Conservation (phyloP, 352 stramenopile genomes). For the Achlya hypogyna region DNA sequence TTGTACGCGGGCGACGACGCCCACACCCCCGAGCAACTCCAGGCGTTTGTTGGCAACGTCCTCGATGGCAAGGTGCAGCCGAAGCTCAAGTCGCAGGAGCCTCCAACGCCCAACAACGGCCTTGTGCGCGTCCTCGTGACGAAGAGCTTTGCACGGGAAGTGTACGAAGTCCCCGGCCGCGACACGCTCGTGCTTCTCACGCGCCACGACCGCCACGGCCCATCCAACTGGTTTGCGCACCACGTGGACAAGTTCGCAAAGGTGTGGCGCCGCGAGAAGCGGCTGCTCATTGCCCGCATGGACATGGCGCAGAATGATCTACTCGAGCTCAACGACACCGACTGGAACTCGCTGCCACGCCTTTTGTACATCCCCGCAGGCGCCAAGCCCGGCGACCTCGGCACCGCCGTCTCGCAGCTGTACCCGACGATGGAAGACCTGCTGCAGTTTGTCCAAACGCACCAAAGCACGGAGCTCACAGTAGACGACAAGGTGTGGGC, state of each 20-base stretch:
- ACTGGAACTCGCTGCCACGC: neutral
- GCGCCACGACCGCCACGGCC: neutral
- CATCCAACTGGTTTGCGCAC: conserved; percentile 8
- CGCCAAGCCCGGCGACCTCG: neutral
- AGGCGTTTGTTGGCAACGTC: neutral
- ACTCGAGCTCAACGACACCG: conserved; percentile 6
- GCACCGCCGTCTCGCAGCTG: neutral
- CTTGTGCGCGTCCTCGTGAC: conserved; percentile 12
- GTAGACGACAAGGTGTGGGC: conserved; percentile 17
- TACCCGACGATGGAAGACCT: conserved; percentile 19
- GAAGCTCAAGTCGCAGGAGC: conserved; percentile 16
- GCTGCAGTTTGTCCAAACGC: conserved; percentile 10
- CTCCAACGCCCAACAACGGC: conserved; percentile 11
- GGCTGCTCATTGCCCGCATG: conserved; percentile 5
- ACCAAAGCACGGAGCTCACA: neutral
- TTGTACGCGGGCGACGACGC: neutral
- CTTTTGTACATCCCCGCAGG: neutral
- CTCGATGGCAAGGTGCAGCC: neutral
- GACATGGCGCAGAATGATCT: conserved; percentile 18
- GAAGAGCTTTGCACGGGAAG: conserved; percentile 12
- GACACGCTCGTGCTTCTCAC: conserved; percentile 14
- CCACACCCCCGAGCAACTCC: conserved; percentile 2
- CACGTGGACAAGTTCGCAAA: conserved; percentile 15
- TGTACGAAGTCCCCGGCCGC: neutral
- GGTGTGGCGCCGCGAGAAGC: conserved; percentile 15